Base-by-base conservation (phyloP, 2,329 filamentous ascomycete species). In the Emergomyces africanus region DNA sequence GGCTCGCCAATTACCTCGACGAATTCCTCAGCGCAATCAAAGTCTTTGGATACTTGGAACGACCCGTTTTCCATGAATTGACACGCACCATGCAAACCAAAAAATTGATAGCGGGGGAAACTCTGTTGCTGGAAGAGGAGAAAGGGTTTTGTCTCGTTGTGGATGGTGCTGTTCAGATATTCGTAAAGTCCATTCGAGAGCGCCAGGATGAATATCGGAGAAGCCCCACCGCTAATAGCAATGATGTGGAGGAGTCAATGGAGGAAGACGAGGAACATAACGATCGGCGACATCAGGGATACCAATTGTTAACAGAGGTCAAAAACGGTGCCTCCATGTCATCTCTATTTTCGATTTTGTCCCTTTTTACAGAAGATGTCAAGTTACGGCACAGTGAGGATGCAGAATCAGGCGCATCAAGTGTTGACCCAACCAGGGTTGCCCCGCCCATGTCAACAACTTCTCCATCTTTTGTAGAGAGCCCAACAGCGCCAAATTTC, bases 301-400 rank as follows among this genome's bases (percentile, higher is more conserved):
- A 99, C 68, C 94, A 97, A 70, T 81, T 99, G 44, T 79, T 99
- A 58, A 99, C 94, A 0, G 95, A 99, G 73, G 92, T 99, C 57
- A 95, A 94, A 68, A 99, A 99, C 67, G 94, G 94, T 15, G 91
- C 94, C 1, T 92, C 95, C 0, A 96, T 99, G 92, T 99, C 94
- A 5, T 99, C 94, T 0, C 75, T 99, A 1, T 99, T 99, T 72
- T 97, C 94, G 0, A 96, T 99, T 65, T 84, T 64, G 74, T 95
- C 92, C 1, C 78, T 99, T 0, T 99, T 99, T 69, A 99, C 94
- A 2, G 94, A 99, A 71, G 91, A 96, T 67, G 85, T 99, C 57
- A 88, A 88, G 64, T 77, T 99, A 39, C 83, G 85, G 25, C 80
- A 86, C 63, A 82, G 86, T 0, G 79, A 80, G 49, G 84, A 86